These are phyloP conservation scores for Leishmania gerbilli DNA, from an alignment of 208 protist genomes.

Conservation along the genomic window DNA sequence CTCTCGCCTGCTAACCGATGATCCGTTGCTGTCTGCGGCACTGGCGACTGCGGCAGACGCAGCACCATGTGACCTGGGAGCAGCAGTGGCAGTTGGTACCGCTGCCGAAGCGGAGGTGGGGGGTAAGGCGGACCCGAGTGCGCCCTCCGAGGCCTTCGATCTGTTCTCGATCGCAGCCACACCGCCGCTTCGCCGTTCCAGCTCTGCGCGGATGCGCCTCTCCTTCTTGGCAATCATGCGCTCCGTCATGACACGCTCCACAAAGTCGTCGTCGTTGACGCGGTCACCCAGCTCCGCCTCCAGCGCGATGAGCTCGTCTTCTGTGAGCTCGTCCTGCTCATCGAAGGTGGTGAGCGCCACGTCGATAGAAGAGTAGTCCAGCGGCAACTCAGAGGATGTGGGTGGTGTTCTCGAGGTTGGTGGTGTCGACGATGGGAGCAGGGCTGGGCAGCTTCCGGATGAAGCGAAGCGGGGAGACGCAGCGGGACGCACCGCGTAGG, in stretches of 20 bases:
- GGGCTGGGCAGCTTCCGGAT: neutral
- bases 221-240: slow-evolving; percentile 89
- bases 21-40: neutral
- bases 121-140: neutral
- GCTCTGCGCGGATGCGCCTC: slow-evolving; percentile 49
- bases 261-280: slow-evolving; percentile 72
- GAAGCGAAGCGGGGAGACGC: neutral
- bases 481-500: neutral
- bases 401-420: neutral
- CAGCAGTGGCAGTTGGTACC: neutral
- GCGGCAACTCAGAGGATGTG: neutral
- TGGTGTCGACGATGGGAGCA: neutral
- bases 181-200: slow-evolving; percentile 21
- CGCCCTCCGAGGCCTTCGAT: neutral
- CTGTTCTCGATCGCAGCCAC: slow-evolving; percentile 3
- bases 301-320: slow-evolving; percentile 80
- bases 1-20: neutral
- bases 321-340: slow-evolving; percentile 76
- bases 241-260: slow-evolving; percentile 79
- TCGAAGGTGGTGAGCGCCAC: slow-evolving; percentile 61
- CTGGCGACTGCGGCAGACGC: neutral
- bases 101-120: neutral
- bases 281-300: slow-evolving; percentile 69
- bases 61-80: neutral
- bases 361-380: slow-evolving; percentile 25